Percentiles rank a stretch among this genome's conserved stretches.
Conservation (phyloP, 2,329 filamentous ascomycete species). For the Calonectria pteridis region DNA sequence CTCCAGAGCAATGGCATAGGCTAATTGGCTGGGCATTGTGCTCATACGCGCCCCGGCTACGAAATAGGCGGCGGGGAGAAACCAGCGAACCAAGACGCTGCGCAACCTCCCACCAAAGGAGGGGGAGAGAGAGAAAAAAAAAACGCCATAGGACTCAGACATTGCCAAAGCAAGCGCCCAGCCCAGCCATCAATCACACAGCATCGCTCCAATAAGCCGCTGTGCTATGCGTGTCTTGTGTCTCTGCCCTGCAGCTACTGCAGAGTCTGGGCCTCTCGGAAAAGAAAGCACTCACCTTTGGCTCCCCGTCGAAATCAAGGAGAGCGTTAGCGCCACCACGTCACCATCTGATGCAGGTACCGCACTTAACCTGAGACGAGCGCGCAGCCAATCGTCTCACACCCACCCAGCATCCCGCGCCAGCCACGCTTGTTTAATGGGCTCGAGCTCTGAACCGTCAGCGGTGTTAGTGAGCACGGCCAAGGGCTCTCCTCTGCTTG, state of each 20-base stretch:
- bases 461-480: background rate
- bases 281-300: slow-evolving; percentile 1
- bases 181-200: slow-evolving; percentile 5
- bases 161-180: background rate
- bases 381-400: slow-evolving; percentile 46
- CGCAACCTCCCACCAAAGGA: background rate
- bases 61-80: background rate
- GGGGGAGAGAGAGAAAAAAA: background rate
- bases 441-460: slow-evolving; percentile 3
- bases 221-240: background rate
- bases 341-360: slow-evolving; percentile 45
- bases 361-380: slow-evolving; percentile 49
- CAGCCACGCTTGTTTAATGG: slow-evolving; percentile 35
- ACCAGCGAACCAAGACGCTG: slow-evolving; percentile 1
- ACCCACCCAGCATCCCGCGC: slow-evolving; percentile 31
- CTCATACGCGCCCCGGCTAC: background rate
- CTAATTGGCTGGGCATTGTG: background rate
- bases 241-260: background rate
- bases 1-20: background rate
- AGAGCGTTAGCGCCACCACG: slow-evolving; percentile 35
- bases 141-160: slow-evolving; percentile 2
- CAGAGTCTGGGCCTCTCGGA: background rate
- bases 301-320: slow-evolving; percentile 3
- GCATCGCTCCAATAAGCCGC: background rate
- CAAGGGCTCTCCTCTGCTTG: background rate